Evolutionary conservation across 169 alveolate species (phyloP).

Genomic region (Eimeria maxima): DNA sequence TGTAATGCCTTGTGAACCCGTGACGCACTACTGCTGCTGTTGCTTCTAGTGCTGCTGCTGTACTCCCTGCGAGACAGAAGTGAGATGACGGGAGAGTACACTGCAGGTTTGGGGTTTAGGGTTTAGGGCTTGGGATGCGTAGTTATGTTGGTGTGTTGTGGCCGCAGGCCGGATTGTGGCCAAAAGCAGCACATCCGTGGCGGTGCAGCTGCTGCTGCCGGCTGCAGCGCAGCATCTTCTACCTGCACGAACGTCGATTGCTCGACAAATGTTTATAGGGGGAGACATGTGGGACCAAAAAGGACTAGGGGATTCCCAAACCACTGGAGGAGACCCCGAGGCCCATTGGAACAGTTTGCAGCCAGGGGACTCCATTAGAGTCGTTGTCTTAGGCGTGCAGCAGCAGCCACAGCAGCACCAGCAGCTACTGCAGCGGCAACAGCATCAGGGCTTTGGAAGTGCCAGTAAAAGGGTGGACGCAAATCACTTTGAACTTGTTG

Average conservation of each 20-base stretch:
- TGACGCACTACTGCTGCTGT: neutral
- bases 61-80: neutral
- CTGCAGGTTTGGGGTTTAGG: neutral
- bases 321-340: conserved; percentile 4
- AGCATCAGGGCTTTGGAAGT: neutral
- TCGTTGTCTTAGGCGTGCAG: conserved; percentile 32
- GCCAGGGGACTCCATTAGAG: conserved; percentile 36
- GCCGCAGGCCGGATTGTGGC: conserved; percentile 2
- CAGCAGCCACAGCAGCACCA: conserved; percentile 46
- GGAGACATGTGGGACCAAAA: neutral
- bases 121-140: conserved; percentile 5
- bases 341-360: conserved; percentile 24
- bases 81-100: neutral
- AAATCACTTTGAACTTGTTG: conserved; percentile 20
- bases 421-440: neutral
- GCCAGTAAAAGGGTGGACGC: neutral
- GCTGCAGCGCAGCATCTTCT: conserved; percentile 59
- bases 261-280: conserved; percentile 10
- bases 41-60: conserved; percentile 37
- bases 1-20: neutral
- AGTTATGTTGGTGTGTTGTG: neutral
- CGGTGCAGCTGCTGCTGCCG: conserved; percentile 60
- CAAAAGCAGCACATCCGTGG: neutral
- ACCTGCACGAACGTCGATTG: neutral
- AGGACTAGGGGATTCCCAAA: neutral